Base-by-base conservation (phyloP, 1,284 basidiomycete species). In the Sphaerobolus stellatus region DNA sequence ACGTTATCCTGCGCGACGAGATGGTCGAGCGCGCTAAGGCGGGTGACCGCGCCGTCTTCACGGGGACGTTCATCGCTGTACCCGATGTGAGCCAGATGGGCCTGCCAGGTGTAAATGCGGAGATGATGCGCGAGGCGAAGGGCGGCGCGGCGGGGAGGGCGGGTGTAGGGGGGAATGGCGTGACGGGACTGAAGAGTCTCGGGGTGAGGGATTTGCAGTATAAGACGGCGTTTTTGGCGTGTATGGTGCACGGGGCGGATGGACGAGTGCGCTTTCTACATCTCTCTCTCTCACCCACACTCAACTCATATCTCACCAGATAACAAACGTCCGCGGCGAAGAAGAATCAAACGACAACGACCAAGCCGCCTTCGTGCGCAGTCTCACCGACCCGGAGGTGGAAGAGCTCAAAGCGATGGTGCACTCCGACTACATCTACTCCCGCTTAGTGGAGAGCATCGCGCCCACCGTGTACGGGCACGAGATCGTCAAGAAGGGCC, bases 391-490 rank as follows among this genome's bases (percentile, higher is more conserved):
- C 64, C 91, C 92, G 11, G 97, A 99, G 72, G 88, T 96, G 55
- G 92, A 97, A 58, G 95, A 99, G 71, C 85, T 99, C 52, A 88
- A 88, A 69, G 82, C 80, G 34, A 99, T 99, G 97, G 92, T 98
- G 60, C 82, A 93, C 63, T 84, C 86, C 1, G 90, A 95, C 52
- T 88, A 97, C 70, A 98, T 99, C 65, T 99, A 99, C 69, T 87
- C 90, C 16, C 84, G 94, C 16, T 78, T 99, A 4, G 96, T 99
- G 18, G 86, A 90, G 65, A 94, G 91, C 66, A 97, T 99, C 59
- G 97, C 97, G 2, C 97, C 97, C 1, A 98, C 97, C 0, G 96
- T 99, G 1, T 99, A 98, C 64, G 96, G 94, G 0, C 95, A 98
- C 69, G 95, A 98, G 66, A 95, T 98, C 52, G 94, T 98, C 63